phyloP scores from a whole-genome alignment of 768 basidiomycete species.

The Auricularia sp. region DNA sequence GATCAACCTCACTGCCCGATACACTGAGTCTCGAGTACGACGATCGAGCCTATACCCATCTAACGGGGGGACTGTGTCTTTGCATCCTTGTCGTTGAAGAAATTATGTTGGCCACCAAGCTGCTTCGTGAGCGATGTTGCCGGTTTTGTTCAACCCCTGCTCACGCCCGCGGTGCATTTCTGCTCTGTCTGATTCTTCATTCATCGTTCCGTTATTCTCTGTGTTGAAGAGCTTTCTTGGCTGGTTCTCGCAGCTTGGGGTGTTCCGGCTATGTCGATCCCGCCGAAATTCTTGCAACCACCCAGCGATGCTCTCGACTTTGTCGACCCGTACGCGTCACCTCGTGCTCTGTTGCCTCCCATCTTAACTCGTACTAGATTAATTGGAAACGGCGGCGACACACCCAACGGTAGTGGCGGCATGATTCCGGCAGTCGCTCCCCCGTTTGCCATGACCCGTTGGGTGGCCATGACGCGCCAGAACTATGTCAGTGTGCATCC shows the following conservation, averaged over 20 bases:
- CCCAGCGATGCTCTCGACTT: constrained; percentile 32
- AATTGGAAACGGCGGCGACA: constrained; percentile 65
- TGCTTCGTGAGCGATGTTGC: neutral
- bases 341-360: neutral
- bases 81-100: neutral
- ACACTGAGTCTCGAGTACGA: no score
- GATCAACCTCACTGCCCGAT: no score
- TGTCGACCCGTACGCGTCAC: constrained; percentile 33
- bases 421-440: constrained; percentile 72
- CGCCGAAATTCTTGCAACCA: neutral
- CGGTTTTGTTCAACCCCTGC: neutral
- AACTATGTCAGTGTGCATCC: constrained; percentile 69
- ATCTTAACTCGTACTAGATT: constrained; percentile 23
- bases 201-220: neutral
- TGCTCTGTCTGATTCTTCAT: neutral
- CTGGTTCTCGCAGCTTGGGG: neutral
- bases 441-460: constrained; percentile 78
- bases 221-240: neutral
- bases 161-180: neutral
- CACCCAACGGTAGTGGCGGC: constrained; percentile 58
- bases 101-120: neutral
- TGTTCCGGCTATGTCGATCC: neutral
- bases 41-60: no score
- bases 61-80: no score
- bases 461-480: constrained; percentile 70